Evolutionary conservation across 164 flowering plant species (phyloP).

Genomic region (Santalum album): DNA sequence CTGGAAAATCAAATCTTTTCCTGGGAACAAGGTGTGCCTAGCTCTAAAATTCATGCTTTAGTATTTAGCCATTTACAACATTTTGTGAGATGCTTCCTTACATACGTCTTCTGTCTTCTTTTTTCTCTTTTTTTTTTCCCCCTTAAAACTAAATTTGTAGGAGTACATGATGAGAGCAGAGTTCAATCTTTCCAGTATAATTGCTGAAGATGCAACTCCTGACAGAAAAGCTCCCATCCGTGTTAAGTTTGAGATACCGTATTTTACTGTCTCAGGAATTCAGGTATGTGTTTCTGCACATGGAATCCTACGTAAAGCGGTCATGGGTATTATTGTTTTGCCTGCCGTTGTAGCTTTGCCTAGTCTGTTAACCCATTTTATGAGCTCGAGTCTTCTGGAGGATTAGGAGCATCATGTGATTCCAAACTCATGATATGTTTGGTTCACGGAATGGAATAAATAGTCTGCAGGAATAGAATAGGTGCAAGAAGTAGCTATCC

Average conservation of each 20-base stretch:
- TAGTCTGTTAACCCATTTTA: no score
- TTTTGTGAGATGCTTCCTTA: background rate
- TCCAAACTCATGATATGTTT: no score
- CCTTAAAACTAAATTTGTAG: background rate
- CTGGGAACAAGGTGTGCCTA: background rate
- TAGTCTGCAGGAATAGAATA: no score
- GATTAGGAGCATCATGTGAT: no score
- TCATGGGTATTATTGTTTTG: no score
- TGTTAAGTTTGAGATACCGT: conserved; percentile 97
- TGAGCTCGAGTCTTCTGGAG: no score
- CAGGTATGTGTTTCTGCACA: conserved; percentile 43
- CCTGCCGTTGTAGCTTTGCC: no score
- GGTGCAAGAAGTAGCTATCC: no score
- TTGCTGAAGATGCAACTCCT: conserved; percentile 1
- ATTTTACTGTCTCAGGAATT: conserved; percentile 95
- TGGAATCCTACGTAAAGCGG: no score
- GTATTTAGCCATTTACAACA: background rate
- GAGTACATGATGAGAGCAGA: conserved; percentile 2
- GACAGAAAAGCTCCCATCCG: conserved; percentile 39
- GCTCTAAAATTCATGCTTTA: background rate
- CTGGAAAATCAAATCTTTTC: conserved; percentile 37
- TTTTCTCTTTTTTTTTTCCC: no score
- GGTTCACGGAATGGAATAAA: no score
- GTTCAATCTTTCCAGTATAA: conserved; percentile 1
- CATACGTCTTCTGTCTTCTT: background rate